A percentile compares a stretch with the other conserved stretches of the same genome.
Conservation (phyloP, 1,284 basidiomycete genomes). For the Irpex lacteus region DNA sequence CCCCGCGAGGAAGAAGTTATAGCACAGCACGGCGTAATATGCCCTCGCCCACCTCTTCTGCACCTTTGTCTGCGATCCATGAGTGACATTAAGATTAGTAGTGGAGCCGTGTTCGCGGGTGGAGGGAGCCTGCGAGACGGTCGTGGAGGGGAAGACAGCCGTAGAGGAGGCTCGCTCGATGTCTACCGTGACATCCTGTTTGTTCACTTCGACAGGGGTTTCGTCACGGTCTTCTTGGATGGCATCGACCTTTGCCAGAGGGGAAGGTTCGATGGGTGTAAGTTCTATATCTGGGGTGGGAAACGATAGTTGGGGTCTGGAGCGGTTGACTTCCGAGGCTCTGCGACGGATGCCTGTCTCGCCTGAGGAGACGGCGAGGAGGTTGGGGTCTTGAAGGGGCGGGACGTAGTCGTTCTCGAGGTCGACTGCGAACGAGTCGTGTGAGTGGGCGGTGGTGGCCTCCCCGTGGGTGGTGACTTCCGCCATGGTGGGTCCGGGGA, state of each 20-base stretch:
- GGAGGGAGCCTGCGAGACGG: neutral
- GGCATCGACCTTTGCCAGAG: neutral
- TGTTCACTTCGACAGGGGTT: neutral
- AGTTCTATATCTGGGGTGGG: neutral
- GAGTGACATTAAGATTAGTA: neutral
- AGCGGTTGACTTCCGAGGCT: neutral
- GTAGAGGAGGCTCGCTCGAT: neutral
- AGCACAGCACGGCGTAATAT: constrained; percentile 35
- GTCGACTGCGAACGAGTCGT: neutral
- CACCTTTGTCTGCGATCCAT: neutral
- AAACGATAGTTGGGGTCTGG: neutral
- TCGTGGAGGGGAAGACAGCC: neutral
- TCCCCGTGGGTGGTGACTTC: neutral
- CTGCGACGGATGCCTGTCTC: neutral
- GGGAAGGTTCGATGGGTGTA: neutral
- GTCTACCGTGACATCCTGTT: neutral
- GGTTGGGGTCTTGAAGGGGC: neutral
- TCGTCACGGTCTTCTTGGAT: neutral
- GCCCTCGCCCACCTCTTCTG: constrained; percentile 4
- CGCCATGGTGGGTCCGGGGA: neutral
- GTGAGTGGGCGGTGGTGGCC: neutral
- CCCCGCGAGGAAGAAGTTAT: constrained; percentile 42
- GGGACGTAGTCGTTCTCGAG: neutral
- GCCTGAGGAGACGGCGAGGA: neutral
- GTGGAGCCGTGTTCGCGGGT: neutral